These are phyloP conservation scores for Kwoniella bestiolae DNA, from an alignment of 768 basidiomycete genomes.

Conservation along the genomic window DNA sequence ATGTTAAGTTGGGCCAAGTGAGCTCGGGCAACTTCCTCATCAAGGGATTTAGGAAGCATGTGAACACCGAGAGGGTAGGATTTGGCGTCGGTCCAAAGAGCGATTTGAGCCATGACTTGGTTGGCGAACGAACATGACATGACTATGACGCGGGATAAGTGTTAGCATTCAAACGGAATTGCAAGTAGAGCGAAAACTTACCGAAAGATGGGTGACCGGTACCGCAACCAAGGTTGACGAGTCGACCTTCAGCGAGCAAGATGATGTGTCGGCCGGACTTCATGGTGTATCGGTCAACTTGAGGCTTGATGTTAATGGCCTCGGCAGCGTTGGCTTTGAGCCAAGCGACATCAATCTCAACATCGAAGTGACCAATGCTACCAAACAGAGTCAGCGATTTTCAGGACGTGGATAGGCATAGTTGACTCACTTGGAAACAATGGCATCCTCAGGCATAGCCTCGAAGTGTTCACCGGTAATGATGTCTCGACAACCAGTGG, in stretches of 20 bases:
- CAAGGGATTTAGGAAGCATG: conserved; percentile 97
- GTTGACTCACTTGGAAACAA: conserved; percentile 85
- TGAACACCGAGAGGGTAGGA: conserved; percentile 97
- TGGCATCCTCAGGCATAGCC: conserved; percentile 96
- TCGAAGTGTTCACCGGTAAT: conserved; percentile 88
- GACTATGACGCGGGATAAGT: conserved; percentile 60
- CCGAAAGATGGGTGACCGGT: conserved; percentile 95
- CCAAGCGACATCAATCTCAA: conserved; percentile 93
- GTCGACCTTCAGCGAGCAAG: conserved; percentile 96
- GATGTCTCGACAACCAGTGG: conserved; percentile 98
- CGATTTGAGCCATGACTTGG: conserved; percentile 97
- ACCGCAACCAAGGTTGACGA: conserved; percentile 98
- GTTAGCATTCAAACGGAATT: neutral
- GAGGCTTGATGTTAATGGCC: conserved; percentile 91
- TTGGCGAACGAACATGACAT: conserved; percentile 99
- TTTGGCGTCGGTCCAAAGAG: conserved; percentile 89
- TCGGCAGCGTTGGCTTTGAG: conserved; percentile 87
- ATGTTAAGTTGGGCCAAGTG: conserved; percentile 90
- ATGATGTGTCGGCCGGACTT: conserved; percentile 89
- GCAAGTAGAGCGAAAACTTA: conserved; percentile 20
- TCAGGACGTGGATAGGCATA: neutral
- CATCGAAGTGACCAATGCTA: conserved; percentile 62
- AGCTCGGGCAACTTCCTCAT: conserved; percentile 98
- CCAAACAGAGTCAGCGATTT: neutral
- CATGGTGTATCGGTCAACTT: conserved; percentile 98